phyloP scores from a whole-genome alignment of 306 rosid species.

The Carpinus viminea region DNA sequence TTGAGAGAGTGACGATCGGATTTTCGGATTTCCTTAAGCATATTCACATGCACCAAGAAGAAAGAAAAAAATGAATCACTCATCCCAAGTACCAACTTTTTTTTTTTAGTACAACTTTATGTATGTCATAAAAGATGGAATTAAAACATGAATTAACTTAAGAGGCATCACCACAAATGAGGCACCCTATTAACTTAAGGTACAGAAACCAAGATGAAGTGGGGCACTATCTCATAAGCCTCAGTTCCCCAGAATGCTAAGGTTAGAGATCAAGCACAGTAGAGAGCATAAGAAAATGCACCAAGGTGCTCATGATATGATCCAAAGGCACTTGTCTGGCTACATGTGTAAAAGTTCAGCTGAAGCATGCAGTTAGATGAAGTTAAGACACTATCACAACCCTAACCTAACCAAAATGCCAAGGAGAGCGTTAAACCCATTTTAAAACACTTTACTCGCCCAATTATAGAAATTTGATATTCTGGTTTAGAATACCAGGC shows the following conservation, averaged over 20 bases:
- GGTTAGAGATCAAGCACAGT: neutral
- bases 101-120: neutral
- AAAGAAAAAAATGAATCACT: neutral
- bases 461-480: neutral
- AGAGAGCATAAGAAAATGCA: neutral
- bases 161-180: neutral
- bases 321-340: neutral
- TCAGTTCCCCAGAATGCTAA: neutral
- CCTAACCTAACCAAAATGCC: neutral
- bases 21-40: neutral
- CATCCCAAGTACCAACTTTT: neutral
- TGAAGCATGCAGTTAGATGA: slow-evolving; percentile 10
- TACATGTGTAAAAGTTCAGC: neutral
- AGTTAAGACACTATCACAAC: neutral
- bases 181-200: neutral
- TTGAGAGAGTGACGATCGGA: no score
- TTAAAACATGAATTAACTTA: neutral
- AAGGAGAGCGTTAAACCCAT: neutral
- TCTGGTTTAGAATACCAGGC: neutral
- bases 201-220: neutral
- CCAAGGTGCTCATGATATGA: neutral
- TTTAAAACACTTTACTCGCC: neutral
- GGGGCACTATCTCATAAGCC: neutral
- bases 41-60: neutral
- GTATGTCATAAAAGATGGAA: neutral